Percentiles rank a stretch among this genome's conserved stretches.
Evolutionary conservation across 768 basidiomycete genomes (phyloP).

Genomic region (Dioszegia crocea): DNA sequence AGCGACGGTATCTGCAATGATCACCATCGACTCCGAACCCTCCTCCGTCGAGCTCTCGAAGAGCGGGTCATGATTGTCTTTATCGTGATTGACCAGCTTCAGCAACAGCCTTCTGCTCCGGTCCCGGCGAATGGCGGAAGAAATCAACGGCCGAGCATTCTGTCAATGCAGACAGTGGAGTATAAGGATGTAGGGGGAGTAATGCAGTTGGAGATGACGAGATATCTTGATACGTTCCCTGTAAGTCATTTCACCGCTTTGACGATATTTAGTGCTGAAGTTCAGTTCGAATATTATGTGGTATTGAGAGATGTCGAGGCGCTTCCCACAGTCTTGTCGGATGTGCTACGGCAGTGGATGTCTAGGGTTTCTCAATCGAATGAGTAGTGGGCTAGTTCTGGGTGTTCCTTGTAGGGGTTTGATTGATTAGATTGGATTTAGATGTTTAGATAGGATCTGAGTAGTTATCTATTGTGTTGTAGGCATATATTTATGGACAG

Average conservation of each 20-base stretch:
- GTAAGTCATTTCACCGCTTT: not conserved
- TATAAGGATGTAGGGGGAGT: constrained; percentile 63
- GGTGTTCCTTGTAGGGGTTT: not conserved
- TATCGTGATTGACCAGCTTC: constrained; percentile 86
- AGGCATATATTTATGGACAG: not conserved
- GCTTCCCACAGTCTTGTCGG: constrained; percentile 80
- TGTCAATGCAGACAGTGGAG: constrained; percentile 86
- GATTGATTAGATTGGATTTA: not conserved
- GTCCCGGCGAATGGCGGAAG: constrained; percentile 15
- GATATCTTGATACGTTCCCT: constrained; percentile 93
- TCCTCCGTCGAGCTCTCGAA: constrained; percentile 78
- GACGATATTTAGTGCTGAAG: not conserved
- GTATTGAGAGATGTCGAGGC: constrained; percentile 84
- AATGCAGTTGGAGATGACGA: constrained; percentile 80
- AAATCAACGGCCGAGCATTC: constrained; percentile 62
- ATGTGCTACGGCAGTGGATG: constrained; percentile 76
- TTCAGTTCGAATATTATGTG: constrained; percentile 82
- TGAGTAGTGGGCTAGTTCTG: constrained; percentile 20
- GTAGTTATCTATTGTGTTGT: not conserved
- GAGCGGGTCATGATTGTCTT: constrained; percentile 94
- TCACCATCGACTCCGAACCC: constrained; percentile 73
- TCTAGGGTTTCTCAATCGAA: constrained; percentile 44
- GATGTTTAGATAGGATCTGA: too few species aligned
- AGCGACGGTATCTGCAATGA: constrained; percentile 99
- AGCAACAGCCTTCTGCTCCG: constrained; percentile 42